These are phyloP conservation scores for Brassica cretica DNA, from an alignment of 345 rosid species.

Conservation along the genomic window DNA sequence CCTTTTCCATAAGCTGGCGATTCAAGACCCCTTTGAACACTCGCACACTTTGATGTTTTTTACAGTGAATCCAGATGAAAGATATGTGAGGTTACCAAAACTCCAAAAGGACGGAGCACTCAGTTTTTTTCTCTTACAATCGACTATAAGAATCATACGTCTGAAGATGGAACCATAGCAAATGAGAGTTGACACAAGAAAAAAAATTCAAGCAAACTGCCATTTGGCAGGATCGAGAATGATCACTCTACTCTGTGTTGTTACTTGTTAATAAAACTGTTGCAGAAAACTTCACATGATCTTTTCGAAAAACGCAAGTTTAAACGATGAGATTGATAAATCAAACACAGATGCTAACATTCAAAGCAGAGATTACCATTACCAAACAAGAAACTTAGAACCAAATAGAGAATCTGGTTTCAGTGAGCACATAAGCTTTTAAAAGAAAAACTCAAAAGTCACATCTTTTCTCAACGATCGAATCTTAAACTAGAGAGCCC, in stretches of 20 bases:
- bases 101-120: too few relatives aligned
- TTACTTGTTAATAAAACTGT: background rate
- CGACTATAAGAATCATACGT: background rate
- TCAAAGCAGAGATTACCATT: background rate
- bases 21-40: conserved; percentile 75
- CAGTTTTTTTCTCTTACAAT: background rate
- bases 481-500: conserved; percentile 1
- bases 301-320: background rate
- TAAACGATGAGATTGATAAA: background rate
- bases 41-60: conserved; percentile 1
- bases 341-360: background rate
- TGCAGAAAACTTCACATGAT: background rate
- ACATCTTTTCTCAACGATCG: background rate
- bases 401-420: conserved; percentile 2
- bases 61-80: background rate
- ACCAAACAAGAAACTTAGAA: conserved; percentile 23
- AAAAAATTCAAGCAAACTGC: too few relatives aligned
- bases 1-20: conserved; percentile 63
- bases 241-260: background rate
- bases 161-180: background rate
- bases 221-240: too few relatives aligned
- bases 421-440: conserved; percentile 1
- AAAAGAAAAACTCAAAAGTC: background rate
- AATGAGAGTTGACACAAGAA: background rate
- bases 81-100: background rate